phyloP scores from a whole-genome alignment of 108 stramenopile genomes.

The Cyclotella distinguenda region DNA sequence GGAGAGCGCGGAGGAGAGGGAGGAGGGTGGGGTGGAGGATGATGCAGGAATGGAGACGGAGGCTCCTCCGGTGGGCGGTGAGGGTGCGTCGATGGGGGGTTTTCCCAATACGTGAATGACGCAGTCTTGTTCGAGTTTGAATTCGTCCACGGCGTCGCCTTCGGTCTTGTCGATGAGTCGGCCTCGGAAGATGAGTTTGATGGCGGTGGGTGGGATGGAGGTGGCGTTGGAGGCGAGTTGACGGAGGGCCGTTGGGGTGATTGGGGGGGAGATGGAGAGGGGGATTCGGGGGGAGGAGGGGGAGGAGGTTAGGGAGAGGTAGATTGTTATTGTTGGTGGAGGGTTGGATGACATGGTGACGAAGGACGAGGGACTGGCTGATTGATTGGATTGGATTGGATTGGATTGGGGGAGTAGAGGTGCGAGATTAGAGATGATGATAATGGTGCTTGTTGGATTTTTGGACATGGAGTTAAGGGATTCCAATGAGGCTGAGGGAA shows the following conservation, averaged over 20 bases:
- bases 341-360: conserved; percentile 9
- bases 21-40: too few species aligned
- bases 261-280: conserved; percentile 12
- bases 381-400: too few species aligned
- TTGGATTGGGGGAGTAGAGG: too few species aligned
- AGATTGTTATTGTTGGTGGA: too few species aligned
- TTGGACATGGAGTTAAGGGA: too few species aligned
- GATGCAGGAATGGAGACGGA: too few species aligned
- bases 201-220: conserved; percentile 57
- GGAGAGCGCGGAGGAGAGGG: too few species aligned
- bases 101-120: conserved; percentile 90
- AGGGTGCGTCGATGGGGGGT: conserved; percentile 12
- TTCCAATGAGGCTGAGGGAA: too few species aligned
- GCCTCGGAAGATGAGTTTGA: conserved; percentile 81
- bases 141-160: conserved; percentile 55
- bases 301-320: conserved; percentile 45
- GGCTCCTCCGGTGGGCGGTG: conserved; percentile 35
- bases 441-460: too few species aligned
- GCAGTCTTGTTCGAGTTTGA: conserved; percentile 72
- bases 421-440: too few species aligned
- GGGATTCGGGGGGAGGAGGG: conserved; percentile 39
- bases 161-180: conserved; percentile 65
- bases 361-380: too few species aligned
- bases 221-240: conserved; percentile 51
- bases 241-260: conserved; percentile 53